Base-by-base conservation (phyloP, 441 rosid genomes). In the Cnidoscolus chayamansa region DNA sequence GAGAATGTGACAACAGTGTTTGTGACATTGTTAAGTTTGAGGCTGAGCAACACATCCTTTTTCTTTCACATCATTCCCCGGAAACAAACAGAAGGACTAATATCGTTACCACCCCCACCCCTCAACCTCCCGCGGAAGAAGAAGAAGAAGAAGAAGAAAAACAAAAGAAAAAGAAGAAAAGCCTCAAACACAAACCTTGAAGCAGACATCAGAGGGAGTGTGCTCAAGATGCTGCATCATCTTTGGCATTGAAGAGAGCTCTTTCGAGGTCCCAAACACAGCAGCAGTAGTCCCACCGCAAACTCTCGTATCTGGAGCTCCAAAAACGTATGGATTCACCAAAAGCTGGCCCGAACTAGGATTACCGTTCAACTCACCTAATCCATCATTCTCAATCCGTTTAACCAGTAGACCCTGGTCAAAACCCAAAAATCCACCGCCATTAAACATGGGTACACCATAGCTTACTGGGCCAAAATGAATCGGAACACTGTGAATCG, bases 241-340 rank as follows among this genome's bases (percentile, higher is more conserved):
- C 73, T 87, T 93, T 87, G 94, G 92, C 70, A 86, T 87, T 88
- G 96, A 91, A 93, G 98, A 81, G 94, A 88, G 97, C 92, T 89
- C 94, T 64, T 71, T 81, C 13, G 90, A 79, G 75, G 88, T 79
- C 87, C 84, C 92, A 76, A 67, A 77, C 57, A 64, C 77, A 78
- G 72, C 19, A 5, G 49, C 72, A 70, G 78, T 71, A 54, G 25
- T n/a, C 20, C 58, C 66, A 20, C 56, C 54, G 57, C 45, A 77
- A 51, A 55, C 74, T 20, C 17, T 40, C 51, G 40, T 25, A 57
- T 56, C 64, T 9, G 73, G 73, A 68, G 63, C 68, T 74, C 81
- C 76, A 17, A 17, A 49, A 30, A 68, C 49, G 35, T 74, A 79
- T 48, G 78, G 82, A 65, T 45, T 80, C 31, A 76, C 55, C 70